Conservation (phyloP, 2,329 filamentous ascomycete genomes). For the Calonectria montana region DNA sequence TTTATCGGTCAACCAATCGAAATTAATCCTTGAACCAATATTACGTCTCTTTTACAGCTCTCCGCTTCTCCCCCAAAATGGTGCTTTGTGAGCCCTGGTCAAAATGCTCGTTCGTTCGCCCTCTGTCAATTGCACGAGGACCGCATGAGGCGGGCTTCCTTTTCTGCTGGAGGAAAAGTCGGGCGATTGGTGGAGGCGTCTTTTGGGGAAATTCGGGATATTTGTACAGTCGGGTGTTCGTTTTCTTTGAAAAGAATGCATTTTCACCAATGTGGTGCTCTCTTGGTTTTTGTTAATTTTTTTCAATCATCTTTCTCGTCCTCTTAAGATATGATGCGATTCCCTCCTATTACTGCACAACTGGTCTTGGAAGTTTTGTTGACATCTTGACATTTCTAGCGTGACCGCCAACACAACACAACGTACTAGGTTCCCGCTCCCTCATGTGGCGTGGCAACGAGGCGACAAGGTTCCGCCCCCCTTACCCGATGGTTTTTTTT, state of each 20-base stretch:
- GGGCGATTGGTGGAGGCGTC: conserved; percentile 46
- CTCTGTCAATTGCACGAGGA: conserved; percentile 40
- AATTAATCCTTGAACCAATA: conserved; percentile 58
- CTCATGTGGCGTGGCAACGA: background rate
- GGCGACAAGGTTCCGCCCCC: background rate
- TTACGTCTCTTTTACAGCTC: conserved; percentile 44
- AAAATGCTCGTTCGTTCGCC: conserved; percentile 35
- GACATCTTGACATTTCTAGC: background rate
- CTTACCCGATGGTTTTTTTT: background rate
- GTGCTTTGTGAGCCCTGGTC: conserved; percentile 46
- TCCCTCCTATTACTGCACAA: background rate
- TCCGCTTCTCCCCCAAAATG: conserved; percentile 41
- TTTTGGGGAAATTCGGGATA: conserved; percentile 44
- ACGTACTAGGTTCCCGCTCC: background rate
- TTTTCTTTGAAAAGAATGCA: conserved; percentile 46
- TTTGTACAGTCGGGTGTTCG: conserved; percentile 44
- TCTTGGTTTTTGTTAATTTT: conserved; percentile 16
- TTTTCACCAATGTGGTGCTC: conserved; percentile 35
- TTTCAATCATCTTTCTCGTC: conserved; percentile 10
- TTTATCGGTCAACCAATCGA: conserved; percentile 66
- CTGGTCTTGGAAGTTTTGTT: background rate
- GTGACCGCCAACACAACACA: background rate
- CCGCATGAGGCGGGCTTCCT: conserved; percentile 42
- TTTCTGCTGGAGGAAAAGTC: conserved; percentile 45
- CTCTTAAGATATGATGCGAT: background rate